Evolutionary conservation across 257 asterid genomes (phyloP), one percentile per base, ranked within the genome.

Genomic region (Striga asiatica): DNA sequence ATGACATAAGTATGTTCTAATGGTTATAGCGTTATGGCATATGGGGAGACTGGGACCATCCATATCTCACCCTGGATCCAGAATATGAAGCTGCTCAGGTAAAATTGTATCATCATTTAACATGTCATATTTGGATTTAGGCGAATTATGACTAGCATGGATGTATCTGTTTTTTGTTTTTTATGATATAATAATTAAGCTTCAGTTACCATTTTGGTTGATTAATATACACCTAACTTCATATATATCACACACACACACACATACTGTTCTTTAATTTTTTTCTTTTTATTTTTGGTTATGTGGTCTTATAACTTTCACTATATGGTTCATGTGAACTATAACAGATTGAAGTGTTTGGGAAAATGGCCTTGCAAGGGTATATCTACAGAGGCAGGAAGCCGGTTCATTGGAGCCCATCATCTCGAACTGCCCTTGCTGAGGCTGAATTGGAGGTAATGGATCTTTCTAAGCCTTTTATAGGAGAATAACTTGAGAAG

Each of bases 61-160:
- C 94, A 27, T 91, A 91, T 71, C 95, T 82, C 69, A 91, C 98
- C 69, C 98, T 91, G 50, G 95, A 91, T 81, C 98, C 97, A 37
- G 98, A 87, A 68, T 91, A 91, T 70, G 98, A 91, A 79, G 94
- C 96, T 74, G 95, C 98, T 67, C 98, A 91, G 95, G 98, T 91
- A 70, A 37, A n/a, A 42, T 60, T 52, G n/a, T 61, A 53, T 35
- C 54, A 16, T 56, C 67, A 20, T 43, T 37, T 24, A 14, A 27
- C 12, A 51, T 6, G 47, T 56, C 51, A 39, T 23, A 1, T 50
- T 50, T 51, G 13, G 65, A 24, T 50, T 25, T 62, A 12, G 34
- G 60, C 5, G 3, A 61, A 38, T 67, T 50, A 58, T 28, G 58
- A 54, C 61, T 60, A 25, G 14, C 39, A 47, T 7, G 37, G 6